Evolutionary conservation across 2,329 filamentous ascomycete genomes (phyloP).

Genomic region (Penicillium sp.): DNA sequence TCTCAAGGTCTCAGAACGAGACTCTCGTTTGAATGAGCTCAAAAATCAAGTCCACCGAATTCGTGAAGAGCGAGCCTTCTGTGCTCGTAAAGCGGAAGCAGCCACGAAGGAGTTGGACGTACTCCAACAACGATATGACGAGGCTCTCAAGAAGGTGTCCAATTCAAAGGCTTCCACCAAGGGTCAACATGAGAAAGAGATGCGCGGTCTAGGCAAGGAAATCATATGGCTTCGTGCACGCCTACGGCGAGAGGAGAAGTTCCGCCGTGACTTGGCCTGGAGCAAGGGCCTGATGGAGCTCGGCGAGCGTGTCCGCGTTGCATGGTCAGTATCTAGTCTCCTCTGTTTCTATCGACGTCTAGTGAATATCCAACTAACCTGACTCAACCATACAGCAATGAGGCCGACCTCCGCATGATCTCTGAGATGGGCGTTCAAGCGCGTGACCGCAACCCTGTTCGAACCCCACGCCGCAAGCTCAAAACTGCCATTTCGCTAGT

Average conservation of each 20-base stretch:
- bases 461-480: conserved; percentile 45
- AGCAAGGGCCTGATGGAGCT: conserved; percentile 87
- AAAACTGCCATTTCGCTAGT: conserved; percentile 46
- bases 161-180: conserved; percentile 45
- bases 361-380: conserved; percentile 25
- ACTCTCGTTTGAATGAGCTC: conserved; percentile 62
- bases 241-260: conserved; percentile 75
- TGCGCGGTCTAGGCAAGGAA: conserved; percentile 82
- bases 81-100: conserved; percentile 44
- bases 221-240: conserved; percentile 87
- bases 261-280: conserved; percentile 78
- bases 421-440: conserved; percentile 73
- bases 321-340: conserved; percentile 68
- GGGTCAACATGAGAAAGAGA: conserved; percentile 60
- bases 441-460: conserved; percentile 33
- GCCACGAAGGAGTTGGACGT: conserved; percentile 47
- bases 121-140: conserved; percentile 64
- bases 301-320: conserved; percentile 62
- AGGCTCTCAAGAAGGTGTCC: conserved; percentile 54
- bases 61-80: conserved; percentile 49
- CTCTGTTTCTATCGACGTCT: not conserved
- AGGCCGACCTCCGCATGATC: conserved; percentile 84
- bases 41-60: conserved; percentile 65
- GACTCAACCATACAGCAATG: conserved; percentile 68
- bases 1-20: conserved; percentile 69